A percentile compares a stretch with the other conserved stretches of the same genome.
Conservation (phyloP, 1,139 yeast species). For the Saccharomyces hybrid region DNA sequence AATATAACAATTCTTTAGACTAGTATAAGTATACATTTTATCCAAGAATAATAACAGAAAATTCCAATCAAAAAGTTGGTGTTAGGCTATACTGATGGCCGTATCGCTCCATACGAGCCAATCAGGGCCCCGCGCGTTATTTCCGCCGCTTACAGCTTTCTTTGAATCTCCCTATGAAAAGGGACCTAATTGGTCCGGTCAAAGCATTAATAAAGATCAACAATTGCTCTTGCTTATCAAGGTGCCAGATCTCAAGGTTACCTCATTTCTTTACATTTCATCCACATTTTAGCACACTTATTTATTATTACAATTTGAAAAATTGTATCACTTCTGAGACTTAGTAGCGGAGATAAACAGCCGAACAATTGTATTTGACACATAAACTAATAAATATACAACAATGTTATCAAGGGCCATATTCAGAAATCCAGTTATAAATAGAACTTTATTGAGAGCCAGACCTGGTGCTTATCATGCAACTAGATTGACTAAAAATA, state of each 20-base stretch:
- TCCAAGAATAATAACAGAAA: not conserved
- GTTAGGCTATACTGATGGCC: not conserved
- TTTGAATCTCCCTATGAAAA: not conserved
- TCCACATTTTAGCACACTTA: not conserved
- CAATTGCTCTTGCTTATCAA: not conserved
- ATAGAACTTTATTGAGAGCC: conserved; percentile 17
- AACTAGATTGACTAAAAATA: conserved; percentile 12
- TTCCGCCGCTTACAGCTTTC: not conserved
- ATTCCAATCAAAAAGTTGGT: not conserved
- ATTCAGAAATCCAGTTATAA: conserved; percentile 22
- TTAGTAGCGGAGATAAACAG: not conserved
- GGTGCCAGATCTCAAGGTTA: not conserved
- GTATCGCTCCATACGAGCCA: conserved; percentile 1
- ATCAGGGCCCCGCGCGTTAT: conserved; percentile 1
- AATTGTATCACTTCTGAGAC: not conserved
- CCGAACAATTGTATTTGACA: not conserved
- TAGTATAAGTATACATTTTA: not conserved
- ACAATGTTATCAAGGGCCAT: conserved; percentile 29
- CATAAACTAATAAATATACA: not conserved
- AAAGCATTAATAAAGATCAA: not conserved
- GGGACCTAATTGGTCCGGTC: not conserved
- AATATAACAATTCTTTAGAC: conserved; percentile 5
- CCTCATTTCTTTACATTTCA: not conserved
- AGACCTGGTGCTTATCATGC: conserved; percentile 7
- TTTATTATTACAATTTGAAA: not conserved